phyloP scores from a whole-genome alignment of 345 rosid genomes.

The Brassica nigra region DNA sequence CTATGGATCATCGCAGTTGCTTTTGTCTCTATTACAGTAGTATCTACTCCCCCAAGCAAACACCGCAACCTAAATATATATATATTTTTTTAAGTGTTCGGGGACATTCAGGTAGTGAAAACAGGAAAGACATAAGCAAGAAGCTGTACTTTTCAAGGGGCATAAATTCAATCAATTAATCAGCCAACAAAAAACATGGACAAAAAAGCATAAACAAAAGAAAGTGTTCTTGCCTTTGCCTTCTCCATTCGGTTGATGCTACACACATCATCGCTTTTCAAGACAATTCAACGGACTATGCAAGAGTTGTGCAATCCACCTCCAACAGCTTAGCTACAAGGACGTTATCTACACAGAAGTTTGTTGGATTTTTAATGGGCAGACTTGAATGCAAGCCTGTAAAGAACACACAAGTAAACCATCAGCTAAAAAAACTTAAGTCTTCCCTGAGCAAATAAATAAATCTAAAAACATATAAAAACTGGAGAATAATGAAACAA shows the following conservation, averaged over 20 bases:
- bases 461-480: neutral
- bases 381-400: slow-evolving; percentile 96
- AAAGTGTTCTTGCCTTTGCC: slow-evolving; percentile 64
- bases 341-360: slow-evolving; percentile 89
- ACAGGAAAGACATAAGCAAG: neutral
- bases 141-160: neutral
- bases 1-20: slow-evolving; percentile 90
- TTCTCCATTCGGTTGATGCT: slow-evolving; percentile 76
- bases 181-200: neutral
- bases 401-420: neutral
- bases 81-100: neutral
- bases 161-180: neutral
- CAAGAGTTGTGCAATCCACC: slow-evolving; percentile 81
- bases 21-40: slow-evolving; percentile 92
- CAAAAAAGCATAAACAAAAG: neutral
- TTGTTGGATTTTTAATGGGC: slow-evolving; percentile 85
- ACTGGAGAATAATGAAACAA: neutral
- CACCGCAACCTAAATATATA: slow-evolving; percentile 72
- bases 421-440: neutral
- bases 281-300: slow-evolving; percentile 73
- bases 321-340: slow-evolving; percentile 92
- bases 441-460: neutral
- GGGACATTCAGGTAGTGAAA: neutral
- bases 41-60: slow-evolving; percentile 97
- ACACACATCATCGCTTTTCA: slow-evolving; percentile 86